These are phyloP conservation scores for Chrysoporthe deuterocubensis DNA, from an alignment of 2,329 filamentous ascomycete species.

Conservation along the genomic window DNA sequence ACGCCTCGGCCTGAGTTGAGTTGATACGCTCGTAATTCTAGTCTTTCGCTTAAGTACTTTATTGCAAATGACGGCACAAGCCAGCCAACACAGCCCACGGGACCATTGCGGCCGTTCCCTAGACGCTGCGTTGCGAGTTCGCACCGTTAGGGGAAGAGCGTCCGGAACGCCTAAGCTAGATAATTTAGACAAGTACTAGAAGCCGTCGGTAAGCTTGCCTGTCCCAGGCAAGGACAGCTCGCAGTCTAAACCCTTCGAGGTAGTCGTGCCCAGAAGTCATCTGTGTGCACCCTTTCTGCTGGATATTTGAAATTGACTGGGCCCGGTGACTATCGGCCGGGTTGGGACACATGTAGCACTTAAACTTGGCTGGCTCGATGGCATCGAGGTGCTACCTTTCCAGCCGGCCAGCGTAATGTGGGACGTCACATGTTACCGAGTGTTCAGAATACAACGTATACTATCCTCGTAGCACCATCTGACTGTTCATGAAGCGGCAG, in stretches of 20 bases:
- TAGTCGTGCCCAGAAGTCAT: too few relatives aligned
- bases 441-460: background rate
- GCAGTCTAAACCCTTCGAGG: background rate
- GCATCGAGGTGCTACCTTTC: background rate
- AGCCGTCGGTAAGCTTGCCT: background rate
- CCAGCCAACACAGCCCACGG: too few relatives aligned
- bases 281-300: background rate
- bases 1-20: background rate
- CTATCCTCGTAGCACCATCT: background rate
- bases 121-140: background rate
- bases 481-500: constrained; percentile 21
- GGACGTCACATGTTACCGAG: background rate
- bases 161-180: background rate
- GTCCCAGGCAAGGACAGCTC: background rate
- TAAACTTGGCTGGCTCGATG: background rate
- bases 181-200: too few relatives aligned
- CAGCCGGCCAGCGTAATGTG: background rate
- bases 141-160: background rate
- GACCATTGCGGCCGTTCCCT: background rate
- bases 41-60: too few relatives aligned
- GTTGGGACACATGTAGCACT: background rate
- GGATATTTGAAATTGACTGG: background rate
- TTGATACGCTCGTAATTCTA: too few relatives aligned
- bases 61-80: too few relatives aligned
- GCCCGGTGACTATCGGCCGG: background rate